Evolutionary conservation across 768 basidiomycete species (phyloP).

Genomic region (Suillus alpinus): DNA sequence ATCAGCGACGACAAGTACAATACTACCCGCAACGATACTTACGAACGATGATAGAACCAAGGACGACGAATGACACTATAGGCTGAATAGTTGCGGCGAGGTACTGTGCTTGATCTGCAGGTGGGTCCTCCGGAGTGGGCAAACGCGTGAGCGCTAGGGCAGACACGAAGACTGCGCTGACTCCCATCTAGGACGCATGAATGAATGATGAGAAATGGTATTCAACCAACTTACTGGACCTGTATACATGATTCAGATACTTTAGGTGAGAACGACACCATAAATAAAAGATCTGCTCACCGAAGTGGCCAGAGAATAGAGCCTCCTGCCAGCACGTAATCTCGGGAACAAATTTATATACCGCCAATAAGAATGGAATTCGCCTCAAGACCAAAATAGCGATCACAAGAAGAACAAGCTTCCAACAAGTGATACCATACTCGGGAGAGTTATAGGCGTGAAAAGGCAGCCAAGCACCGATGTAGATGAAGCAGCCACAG

Average conservation of each 20-base stretch:
- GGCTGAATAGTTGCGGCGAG: conserved; percentile 73
- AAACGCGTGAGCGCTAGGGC: conserved; percentile 66
- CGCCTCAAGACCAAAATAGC: conserved; percentile 72
- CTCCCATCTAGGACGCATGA: conserved; percentile 67
- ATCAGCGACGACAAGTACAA: background rate
- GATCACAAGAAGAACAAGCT: conserved; percentile 65
- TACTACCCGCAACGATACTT: conserved; percentile 24
- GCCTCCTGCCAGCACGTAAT: conserved; percentile 84
- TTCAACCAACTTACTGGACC: conserved; percentile 47
- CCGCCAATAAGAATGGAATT: conserved; percentile 70
- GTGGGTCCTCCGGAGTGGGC: conserved; percentile 55
- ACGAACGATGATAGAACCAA: conserved; percentile 85
- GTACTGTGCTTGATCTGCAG: conserved; percentile 64
- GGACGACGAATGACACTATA: conserved; percentile 84
- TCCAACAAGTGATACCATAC: conserved; percentile 66
- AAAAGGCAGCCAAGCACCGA: conserved; percentile 86
- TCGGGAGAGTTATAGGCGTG: conserved; percentile 50
- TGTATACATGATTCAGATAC: conserved; percentile 16
- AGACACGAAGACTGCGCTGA: conserved; percentile 86
- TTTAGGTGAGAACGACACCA: background rate
- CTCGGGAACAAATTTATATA: conserved; percentile 88
- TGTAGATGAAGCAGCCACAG: conserved; percentile 78
- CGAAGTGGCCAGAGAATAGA: conserved; percentile 90
- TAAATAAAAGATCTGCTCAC: conserved; percentile 31
- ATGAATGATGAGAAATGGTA: background rate